These are phyloP conservation scores for Hyaloscypha hepaticicola DNA, from an alignment of 495 filamentous ascomycete genomes.

Conservation along the genomic window DNA sequence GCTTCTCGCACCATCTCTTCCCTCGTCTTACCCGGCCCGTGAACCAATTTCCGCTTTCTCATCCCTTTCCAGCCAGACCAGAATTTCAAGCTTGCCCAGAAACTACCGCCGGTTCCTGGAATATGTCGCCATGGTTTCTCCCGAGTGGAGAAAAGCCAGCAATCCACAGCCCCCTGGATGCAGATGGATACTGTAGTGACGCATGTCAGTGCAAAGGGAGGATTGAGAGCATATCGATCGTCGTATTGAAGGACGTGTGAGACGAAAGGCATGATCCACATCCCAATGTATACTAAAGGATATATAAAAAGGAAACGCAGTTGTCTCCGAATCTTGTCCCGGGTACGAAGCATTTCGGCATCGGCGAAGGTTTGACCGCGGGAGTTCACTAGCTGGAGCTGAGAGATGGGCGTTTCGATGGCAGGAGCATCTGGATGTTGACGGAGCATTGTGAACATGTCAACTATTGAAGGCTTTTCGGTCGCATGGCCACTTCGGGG, in stretches of 20 bases:
- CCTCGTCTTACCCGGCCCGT: constrained; percentile 27
- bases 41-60: constrained; percentile 18
- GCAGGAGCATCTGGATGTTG: constrained; percentile 13
- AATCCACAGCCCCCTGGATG: constrained; percentile 63
- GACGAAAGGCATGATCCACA: constrained; percentile 73
- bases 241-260: constrained; percentile 59
- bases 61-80: constrained; percentile 42
- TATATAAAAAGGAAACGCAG: constrained; percentile 70
- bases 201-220: constrained; percentile 53
- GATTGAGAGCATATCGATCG: constrained; percentile 47
- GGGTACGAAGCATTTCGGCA: constrained; percentile 37
- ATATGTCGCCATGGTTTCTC: constrained; percentile 71
- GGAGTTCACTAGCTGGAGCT: constrained; percentile 26
- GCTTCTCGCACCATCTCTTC: constrained; percentile 49
- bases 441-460: constrained; percentile 23
- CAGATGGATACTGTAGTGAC: constrained; percentile 53
- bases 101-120: constrained; percentile 42
- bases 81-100: constrained; percentile 41
- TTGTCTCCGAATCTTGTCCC: constrained; percentile 61
- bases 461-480: constrained; percentile 18
- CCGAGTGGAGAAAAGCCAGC: constrained; percentile 59
- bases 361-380: constrained; percentile 30
- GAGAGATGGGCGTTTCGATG: constrained; percentile 15
- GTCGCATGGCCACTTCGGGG: constrained; percentile 5
- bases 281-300: constrained; percentile 65